Evolutionary conservation across 768 basidiomycete species (phyloP).

Genomic region (Leccinum fibrillosum): DNA sequence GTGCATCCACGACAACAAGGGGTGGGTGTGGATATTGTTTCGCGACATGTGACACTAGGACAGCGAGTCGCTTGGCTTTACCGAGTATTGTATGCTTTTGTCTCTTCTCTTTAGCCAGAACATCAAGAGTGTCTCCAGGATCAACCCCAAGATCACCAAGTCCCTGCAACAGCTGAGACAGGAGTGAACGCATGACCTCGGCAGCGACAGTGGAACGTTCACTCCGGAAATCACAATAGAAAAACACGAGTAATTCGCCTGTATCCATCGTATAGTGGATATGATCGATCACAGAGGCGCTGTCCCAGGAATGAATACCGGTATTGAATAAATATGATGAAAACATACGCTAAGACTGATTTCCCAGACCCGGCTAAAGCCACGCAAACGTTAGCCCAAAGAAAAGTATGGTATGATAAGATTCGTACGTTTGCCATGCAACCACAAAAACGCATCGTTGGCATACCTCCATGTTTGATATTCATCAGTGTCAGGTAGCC

Average conservation of each 20-base stretch:
- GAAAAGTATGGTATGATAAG: neutral
- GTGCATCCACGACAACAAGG: conserved; percentile 8
- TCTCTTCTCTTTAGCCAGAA: neutral
- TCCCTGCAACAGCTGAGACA: neutral
- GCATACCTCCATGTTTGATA: neutral
- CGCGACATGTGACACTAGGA: neutral
- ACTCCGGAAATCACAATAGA: neutral
- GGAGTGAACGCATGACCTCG: neutral
- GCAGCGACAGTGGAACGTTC: neutral
- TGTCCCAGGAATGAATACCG: neutral
- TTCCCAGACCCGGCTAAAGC: neutral
- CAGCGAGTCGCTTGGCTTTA: neutral
- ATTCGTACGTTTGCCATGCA: neutral
- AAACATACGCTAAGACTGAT: neutral
- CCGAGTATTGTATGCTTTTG: neutral
- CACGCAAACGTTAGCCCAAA: neutral
- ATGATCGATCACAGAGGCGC: neutral
- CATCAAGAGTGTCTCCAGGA: neutral
- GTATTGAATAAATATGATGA: neutral
- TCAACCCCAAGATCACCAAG: neutral
- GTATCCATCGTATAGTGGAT: neutral
- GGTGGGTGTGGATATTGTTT: neutral
- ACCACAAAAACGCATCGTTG: neutral
- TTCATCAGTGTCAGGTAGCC: neutral
- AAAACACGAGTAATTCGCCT: neutral